These are phyloP conservation scores for Tuber magnatum DNA, from an alignment of 495 filamentous ascomycete species.

Conservation along the genomic window DNA sequence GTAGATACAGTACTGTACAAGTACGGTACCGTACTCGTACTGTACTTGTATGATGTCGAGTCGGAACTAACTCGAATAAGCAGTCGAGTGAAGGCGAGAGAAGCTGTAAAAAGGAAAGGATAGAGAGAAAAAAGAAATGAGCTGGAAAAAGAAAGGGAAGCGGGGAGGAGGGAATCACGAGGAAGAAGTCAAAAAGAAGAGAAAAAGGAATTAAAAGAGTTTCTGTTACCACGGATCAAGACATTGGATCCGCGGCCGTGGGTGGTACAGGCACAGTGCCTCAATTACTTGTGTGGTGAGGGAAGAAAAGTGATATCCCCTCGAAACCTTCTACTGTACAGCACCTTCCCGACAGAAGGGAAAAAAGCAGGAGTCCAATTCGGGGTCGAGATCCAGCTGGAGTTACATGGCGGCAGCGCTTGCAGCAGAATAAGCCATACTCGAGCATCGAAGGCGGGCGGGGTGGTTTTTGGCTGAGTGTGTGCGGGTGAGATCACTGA, in stretches of 20 bases:
- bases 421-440: neutral
- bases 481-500: neutral
- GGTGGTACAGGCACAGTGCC: neutral
- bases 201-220: neutral
- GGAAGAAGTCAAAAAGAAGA: too few relatives aligned
- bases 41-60: neutral
- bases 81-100: neutral
- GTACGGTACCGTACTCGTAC: neutral
- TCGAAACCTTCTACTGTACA: neutral
- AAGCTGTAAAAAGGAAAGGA: neutral
- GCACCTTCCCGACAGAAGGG: neutral
- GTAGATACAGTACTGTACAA: too few relatives aligned
- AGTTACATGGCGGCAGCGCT: neutral
- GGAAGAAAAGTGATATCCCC: conserved; percentile 5
- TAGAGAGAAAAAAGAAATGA: too few relatives aligned
- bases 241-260: conserved; percentile 1
- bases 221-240: conserved; percentile 7
- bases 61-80: neutral
- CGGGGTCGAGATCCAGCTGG: neutral
- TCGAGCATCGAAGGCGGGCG: neutral
- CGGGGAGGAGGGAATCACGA: neutral
- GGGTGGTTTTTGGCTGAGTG: neutral
- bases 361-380: neutral
- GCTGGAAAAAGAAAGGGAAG: neutral
- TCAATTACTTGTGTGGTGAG: neutral